phyloP scores from a whole-genome alignment of 2,329 filamentous ascomycete species.

The Lachnellula arida region DNA sequence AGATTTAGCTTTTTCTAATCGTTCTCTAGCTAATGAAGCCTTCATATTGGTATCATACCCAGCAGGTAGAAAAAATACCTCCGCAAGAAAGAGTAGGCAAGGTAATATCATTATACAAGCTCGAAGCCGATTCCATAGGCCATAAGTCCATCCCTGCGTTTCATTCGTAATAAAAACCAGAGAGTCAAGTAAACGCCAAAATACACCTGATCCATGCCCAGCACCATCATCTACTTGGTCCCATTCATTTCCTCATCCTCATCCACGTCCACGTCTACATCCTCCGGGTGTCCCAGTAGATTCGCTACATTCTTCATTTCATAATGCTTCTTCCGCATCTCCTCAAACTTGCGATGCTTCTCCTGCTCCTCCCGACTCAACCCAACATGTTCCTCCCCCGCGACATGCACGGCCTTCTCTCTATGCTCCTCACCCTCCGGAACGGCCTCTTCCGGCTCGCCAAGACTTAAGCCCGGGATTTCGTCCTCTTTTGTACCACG shows the following conservation, averaged over 20 bases:
- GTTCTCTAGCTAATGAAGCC: no score
- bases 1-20: no score
- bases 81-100: not conserved
- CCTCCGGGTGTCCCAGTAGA: conserved; percentile 72
- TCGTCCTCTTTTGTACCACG: conserved; percentile 56
- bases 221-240: not conserved
- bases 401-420: conserved; percentile 78
- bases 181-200: not conserved
- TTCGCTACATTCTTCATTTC: conserved; percentile 96
- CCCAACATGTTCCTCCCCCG: conserved; percentile 51
- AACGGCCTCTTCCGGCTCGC: conserved; percentile 79
- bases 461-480: conserved; percentile 86
- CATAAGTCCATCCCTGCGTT: not conserved
- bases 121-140: not conserved
- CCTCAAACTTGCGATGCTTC: conserved; percentile 89
- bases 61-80: no score
- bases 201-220: not conserved
- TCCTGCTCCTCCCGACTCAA: conserved; percentile 70
- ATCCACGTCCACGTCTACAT: conserved; percentile 58
- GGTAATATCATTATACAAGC: not conserved
- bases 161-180: not conserved
- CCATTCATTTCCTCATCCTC: conserved; percentile 43
- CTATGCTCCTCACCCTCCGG: conserved; percentile 46
- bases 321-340: conserved; percentile 92
- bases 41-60: no score